Conservation (phyloP, 164 flowering plant species). For the Aristolochia californica region DNA sequence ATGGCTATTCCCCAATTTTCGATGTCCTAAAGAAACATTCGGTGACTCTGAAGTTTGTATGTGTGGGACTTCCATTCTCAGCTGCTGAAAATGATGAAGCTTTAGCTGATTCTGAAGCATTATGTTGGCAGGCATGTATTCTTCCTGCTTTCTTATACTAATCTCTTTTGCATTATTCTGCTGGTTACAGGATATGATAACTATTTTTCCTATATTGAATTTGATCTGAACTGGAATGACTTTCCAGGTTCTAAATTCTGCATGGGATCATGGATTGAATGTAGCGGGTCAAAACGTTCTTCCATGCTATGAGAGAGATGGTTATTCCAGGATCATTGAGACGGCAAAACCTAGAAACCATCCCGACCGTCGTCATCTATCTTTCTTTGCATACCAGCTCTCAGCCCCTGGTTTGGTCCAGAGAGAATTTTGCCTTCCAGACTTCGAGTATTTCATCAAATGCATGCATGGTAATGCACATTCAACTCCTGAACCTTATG, state of each 20-base stretch:
- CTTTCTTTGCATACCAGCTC: constrained; percentile 52
- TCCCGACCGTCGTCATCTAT: constrained; percentile 53
- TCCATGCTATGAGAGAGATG: constrained; percentile 55
- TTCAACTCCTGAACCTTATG: neutral
- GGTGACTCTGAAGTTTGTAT: constrained; percentile 48
- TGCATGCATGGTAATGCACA: constrained; percentile 68
- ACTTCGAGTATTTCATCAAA: constrained; percentile 44
- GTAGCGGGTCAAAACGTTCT: constrained; percentile 56
- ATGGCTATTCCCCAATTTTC: constrained; percentile 64
- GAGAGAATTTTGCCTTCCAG: no score
- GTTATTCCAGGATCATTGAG: constrained; percentile 40
- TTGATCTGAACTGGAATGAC: no score
- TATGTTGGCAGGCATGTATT: constrained; percentile 64
- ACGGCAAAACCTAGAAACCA: constrained; percentile 63
- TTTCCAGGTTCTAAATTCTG: constrained; percentile 50
- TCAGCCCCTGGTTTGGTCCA: constrained; percentile 34
- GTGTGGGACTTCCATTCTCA: constrained; percentile 25
- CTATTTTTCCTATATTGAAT: no score
- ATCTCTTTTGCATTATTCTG: no score
- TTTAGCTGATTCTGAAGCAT: constrained; percentile 61
- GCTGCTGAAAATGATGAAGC: constrained; percentile 36
- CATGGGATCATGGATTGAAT: constrained; percentile 58
- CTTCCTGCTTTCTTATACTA: neutral
- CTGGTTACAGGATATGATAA: no score
- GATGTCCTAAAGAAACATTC: constrained; percentile 54